These are phyloP conservation scores for Mycosphaerella sp. DNA, from an alignment of 2,329 filamentous ascomycete species.

Conservation along the genomic window DNA sequence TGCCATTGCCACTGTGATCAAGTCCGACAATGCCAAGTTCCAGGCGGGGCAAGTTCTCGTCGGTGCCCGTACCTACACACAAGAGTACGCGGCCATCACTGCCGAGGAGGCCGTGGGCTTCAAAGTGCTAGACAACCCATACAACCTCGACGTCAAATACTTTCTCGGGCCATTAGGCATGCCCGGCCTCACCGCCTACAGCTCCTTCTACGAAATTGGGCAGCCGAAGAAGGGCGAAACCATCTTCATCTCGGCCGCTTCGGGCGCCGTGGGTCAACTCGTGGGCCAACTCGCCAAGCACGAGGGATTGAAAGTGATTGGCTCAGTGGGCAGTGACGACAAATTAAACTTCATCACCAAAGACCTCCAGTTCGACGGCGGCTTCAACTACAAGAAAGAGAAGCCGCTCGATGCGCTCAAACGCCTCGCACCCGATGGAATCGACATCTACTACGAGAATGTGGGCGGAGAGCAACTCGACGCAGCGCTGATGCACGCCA, in stretches of 20 bases:
- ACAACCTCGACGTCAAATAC: slow-evolving; percentile 57
- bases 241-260: slow-evolving; percentile 74
- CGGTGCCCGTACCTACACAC: slow-evolving; percentile 33
- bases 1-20: slow-evolving; percentile 62
- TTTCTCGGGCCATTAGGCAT: slow-evolving; percentile 75
- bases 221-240: slow-evolving; percentile 71
- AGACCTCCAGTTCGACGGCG: slow-evolving; percentile 63
- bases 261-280: slow-evolving; percentile 73
- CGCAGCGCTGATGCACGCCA: slow-evolving; percentile 59
- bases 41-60: slow-evolving; percentile 61
- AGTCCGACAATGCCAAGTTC: slow-evolving; percentile 59
- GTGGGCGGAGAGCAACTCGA: slow-evolving; percentile 65
- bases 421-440: slow-evolving; percentile 65
- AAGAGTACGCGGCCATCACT: slow-evolving; percentile 58
- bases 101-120: slow-evolving; percentile 40
- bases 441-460: slow-evolving; percentile 81
- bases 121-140: slow-evolving; percentile 60
- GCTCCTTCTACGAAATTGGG: slow-evolving; percentile 67
- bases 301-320: slow-evolving; percentile 71
- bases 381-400: slow-evolving; percentile 88
- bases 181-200: slow-evolving; percentile 71
- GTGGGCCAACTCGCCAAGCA: slow-evolving; percentile 80
- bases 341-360: slow-evolving; percentile 70
- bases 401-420: slow-evolving; percentile 59
- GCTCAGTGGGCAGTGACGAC: slow-evolving; percentile 70